Evolutionary conservation across 345 rosid genomes (phyloP).

Genomic region (Hibiscus trionum): DNA sequence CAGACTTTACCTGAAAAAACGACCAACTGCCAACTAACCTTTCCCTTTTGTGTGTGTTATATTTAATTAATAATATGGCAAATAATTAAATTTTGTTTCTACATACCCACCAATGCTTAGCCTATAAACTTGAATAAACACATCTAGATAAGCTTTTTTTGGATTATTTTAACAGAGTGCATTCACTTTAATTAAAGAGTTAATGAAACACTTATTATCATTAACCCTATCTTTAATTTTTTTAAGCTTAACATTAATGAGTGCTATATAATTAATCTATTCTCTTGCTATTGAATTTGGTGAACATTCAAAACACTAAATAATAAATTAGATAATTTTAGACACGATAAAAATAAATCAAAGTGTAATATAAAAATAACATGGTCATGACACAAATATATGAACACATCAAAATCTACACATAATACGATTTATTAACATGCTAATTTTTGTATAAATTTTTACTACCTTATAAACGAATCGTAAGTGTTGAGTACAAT

Average conservation of each 20-base stretch:
- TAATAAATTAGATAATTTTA: no score
- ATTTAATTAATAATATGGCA: background rate
- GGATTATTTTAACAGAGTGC: conserved; percentile 1
- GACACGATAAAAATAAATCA: no score
- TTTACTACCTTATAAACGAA: no score
- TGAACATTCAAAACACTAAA: no score
- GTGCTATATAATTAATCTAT: background rate
- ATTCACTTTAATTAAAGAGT: background rate
- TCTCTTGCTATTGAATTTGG: no score
- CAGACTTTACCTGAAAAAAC: conserved; percentile 41
- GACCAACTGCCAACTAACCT: conserved; percentile 25
- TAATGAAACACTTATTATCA: background rate
- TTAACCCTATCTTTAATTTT: no score
- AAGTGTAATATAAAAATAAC: no score
- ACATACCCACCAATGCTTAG: conserved; percentile 5
- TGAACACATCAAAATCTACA: no score
- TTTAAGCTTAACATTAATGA: background rate
- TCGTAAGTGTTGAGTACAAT: no score
- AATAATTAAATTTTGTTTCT: background rate
- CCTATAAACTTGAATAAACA: conserved; percentile 15
- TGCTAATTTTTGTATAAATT: no score
- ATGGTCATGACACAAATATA: no score
- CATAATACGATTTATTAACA: no score
- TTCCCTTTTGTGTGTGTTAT: background rate
- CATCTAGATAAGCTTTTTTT: background rate